These are phyloP conservation scores for Aspergillus thermomutatus DNA, from an alignment of 2,329 filamentous ascomycete genomes.

Conservation along the genomic window DNA sequence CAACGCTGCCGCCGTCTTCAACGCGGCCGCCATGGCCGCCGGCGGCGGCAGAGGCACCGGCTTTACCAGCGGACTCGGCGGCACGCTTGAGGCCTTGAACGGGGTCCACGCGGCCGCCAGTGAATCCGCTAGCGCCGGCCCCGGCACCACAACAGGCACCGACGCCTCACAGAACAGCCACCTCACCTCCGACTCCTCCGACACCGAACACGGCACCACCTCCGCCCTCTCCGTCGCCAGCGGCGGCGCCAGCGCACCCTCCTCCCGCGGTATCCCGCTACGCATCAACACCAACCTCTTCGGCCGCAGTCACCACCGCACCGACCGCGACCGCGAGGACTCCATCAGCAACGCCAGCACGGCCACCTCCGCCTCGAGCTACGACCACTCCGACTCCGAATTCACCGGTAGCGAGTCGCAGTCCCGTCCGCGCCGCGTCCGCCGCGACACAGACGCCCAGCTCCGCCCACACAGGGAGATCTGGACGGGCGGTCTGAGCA, in stretches of 20 bases:
- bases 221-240: constrained; percentile 25
- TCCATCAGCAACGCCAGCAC: constrained; percentile 38
- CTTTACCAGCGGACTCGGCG: constrained; percentile 56
- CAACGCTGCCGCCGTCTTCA: constrained; percentile 96
- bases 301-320: constrained; percentile 19
- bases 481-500: constrained; percentile 71
- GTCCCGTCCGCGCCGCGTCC: constrained; percentile 33
- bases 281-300: constrained; percentile 41
- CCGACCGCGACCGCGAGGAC: constrained; percentile 34
- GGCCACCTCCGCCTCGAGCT: constrained; percentile 38
- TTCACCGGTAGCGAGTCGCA: constrained; percentile 25
- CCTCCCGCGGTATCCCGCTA: constrained; percentile 32
- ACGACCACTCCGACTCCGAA: constrained; percentile 38
- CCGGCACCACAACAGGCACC: constrained; percentile 19
- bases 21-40: constrained; percentile 95
- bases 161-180: constrained; percentile 26
- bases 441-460: constrained; percentile 36
- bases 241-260: constrained; percentile 23
- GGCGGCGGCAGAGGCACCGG: constrained; percentile 84
- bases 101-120: constrained; percentile 26
- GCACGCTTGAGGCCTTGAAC: constrained; percentile 42
- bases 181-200: constrained; percentile 37
- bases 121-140: constrained; percentile 14
- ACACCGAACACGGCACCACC: constrained; percentile 34
- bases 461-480: constrained; percentile 54